phyloP scores from a whole-genome alignment of 2,329 filamentous ascomycete genomes.

The Colletotrichum sp. region DNA sequence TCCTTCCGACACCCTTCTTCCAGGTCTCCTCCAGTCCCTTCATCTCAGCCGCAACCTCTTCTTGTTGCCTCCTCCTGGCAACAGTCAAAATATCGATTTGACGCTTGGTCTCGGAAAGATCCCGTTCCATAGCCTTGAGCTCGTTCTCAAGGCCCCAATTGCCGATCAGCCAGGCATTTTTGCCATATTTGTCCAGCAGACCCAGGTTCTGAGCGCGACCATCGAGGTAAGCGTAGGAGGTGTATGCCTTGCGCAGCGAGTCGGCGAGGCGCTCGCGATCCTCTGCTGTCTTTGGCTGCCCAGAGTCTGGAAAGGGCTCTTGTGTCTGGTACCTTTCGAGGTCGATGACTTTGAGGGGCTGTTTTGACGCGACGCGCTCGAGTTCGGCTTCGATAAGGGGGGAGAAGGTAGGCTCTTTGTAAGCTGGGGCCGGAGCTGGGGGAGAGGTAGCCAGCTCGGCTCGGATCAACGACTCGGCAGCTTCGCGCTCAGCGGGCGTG shows the following conservation, averaged over 20 bases:
- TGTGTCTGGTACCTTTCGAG: slow-evolving; percentile 82
- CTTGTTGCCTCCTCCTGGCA: slow-evolving; percentile 72
- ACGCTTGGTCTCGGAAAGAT: slow-evolving; percentile 71
- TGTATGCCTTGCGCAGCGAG: slow-evolving; percentile 61
- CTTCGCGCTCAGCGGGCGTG: slow-evolving; percentile 64
- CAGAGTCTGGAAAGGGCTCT: slow-evolving; percentile 43
- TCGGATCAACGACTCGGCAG: slow-evolving; percentile 73
- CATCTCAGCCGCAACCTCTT: slow-evolving; percentile 75
- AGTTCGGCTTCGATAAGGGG: slow-evolving; percentile 73
- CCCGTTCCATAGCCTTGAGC: slow-evolving; percentile 72
- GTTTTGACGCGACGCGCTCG: slow-evolving; percentile 60
- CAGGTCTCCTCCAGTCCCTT: slow-evolving; percentile 77
- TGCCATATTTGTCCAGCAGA: slow-evolving; percentile 81
- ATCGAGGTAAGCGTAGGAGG: slow-evolving; percentile 56
- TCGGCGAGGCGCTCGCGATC: slow-evolving; percentile 67
- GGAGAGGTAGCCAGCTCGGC: slow-evolving; percentile 63
- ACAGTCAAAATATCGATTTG: slow-evolving; percentile 78
- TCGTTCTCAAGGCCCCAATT: slow-evolving; percentile 83
- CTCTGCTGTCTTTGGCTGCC: slow-evolving; percentile 23
- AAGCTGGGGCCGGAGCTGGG: slow-evolving; percentile 57
- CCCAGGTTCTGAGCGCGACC: slow-evolving; percentile 63
- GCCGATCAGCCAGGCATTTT: slow-evolving; percentile 88
- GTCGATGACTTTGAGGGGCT: slow-evolving; percentile 72
- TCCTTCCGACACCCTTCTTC: slow-evolving; percentile 77
- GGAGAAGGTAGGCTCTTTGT: slow-evolving; percentile 62